Conservation (phyloP, 352 stramenopile species). For the Globisporangium paddicum region DNA sequence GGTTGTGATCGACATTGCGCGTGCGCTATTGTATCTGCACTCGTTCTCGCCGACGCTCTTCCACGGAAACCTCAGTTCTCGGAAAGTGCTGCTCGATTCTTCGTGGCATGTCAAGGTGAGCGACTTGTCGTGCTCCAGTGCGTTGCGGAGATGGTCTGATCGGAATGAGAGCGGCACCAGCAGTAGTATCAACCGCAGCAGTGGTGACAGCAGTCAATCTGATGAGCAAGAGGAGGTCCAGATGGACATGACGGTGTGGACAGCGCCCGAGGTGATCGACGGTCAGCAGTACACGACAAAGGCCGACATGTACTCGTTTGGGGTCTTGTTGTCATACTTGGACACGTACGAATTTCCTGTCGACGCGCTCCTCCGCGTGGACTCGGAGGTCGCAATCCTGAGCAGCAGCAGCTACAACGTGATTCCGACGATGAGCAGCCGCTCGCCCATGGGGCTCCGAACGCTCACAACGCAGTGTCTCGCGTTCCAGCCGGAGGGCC, state of each 20-base stretch:
- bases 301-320: conserved; percentile 43
- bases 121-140: conserved; percentile 38
- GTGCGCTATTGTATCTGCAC: conserved; percentile 43
- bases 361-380: conserved; percentile 27
- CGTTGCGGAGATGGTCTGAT: conserved; percentile 30
- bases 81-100: conserved; percentile 35
- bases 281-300: conserved; percentile 42
- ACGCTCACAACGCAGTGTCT: conserved; percentile 38
- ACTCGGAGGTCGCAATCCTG: conserved; percentile 37
- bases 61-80: conserved; percentile 39
- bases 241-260: conserved; percentile 50
- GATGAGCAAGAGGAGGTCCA: conserved; percentile 19
- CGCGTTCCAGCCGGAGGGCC: conserved; percentile 38
- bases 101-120: conserved; percentile 39
- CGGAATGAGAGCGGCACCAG: conserved; percentile 12
- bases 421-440: conserved; percentile 10
- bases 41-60: conserved; percentile 31
- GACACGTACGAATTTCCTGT: conserved; percentile 35
- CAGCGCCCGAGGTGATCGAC: conserved; percentile 35
- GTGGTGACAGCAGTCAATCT: not conserved
- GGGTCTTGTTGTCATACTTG: conserved; percentile 31
- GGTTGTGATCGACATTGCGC: conserved; percentile 33
- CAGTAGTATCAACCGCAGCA: not conserved
- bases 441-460: conserved; percentile 25
- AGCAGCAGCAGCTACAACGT: conserved; percentile 19